phyloP scores from a whole-genome alignment of 2,329 filamentous ascomycete species.

The Alternaria sp. region DNA sequence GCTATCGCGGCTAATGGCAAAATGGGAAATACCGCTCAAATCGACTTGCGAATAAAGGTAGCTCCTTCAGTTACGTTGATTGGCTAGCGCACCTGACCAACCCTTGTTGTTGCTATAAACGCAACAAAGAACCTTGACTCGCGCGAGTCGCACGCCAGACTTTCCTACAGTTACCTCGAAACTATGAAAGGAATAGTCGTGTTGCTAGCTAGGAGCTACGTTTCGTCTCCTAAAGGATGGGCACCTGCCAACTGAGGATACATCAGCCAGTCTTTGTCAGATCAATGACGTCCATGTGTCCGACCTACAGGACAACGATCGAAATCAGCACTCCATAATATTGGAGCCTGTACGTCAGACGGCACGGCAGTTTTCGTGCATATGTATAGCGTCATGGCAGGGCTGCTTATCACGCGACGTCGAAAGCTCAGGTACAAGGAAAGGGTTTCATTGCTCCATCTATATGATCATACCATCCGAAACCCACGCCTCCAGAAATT shows the following conservation, averaged over 20 bases:
- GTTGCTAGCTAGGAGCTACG: neutral
- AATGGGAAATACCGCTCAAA: neutral
- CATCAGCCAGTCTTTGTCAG: neutral
- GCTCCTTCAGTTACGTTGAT: neutral
- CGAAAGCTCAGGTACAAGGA: neutral
- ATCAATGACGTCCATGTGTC: neutral
- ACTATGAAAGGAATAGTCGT: neutral
- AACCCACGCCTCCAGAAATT: neutral
- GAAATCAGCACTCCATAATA: neutral
- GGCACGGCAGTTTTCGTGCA: neutral
- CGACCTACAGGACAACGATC: neutral
- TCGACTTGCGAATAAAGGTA: neutral
- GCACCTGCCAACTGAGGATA: neutral
- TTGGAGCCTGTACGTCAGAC: neutral
- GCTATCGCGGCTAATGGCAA: neutral
- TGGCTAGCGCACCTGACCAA: neutral
- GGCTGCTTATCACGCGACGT: neutral
- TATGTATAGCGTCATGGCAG: neutral
- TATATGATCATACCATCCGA: neutral
- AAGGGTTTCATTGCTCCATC: neutral
- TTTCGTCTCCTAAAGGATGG: neutral
- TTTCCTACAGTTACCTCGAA: neutral
- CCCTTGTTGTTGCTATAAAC: slow-evolving; percentile 3
- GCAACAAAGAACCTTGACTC: neutral
- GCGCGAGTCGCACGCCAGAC: neutral